These are phyloP conservation scores for Claviceps lovelessii DNA, from an alignment of 2,329 filamentous ascomycete species.

Conservation along the genomic window DNA sequence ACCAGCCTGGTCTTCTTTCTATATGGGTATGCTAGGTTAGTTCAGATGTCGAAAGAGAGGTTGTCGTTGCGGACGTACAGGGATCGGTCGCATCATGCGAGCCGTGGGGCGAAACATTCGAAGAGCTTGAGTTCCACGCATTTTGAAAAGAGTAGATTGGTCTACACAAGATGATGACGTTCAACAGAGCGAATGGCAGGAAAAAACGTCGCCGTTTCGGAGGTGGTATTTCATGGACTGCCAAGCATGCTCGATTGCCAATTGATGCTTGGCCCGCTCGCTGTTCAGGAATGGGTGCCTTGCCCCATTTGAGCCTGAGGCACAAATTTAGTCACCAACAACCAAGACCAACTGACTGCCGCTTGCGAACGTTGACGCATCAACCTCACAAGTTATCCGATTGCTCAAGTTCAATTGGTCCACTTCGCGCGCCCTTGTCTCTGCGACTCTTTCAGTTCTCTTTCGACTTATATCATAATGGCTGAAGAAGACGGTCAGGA, in stretches of 20 bases:
- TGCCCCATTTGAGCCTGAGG: constrained; percentile 26
- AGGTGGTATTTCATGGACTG: constrained; percentile 16
- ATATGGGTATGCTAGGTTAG: constrained; percentile 16
- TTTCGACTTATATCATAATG: constrained; percentile 49
- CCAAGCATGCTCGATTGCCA: constrained; percentile 23
- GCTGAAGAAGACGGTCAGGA: constrained; percentile 69
- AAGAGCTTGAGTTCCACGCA: constrained; percentile 52
- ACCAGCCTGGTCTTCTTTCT: constrained; percentile 57
- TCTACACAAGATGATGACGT: constrained; percentile 11
- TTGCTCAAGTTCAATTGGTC: constrained; percentile 12
- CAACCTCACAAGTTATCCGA: constrained; percentile 3
- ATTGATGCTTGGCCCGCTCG: constrained; percentile 17
- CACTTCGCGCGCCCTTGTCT: constrained; percentile 3
- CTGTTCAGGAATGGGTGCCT: constrained; percentile 19
- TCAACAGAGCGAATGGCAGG: constrained; percentile 16
- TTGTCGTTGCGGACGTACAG: constrained; percentile 36
- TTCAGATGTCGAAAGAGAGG: constrained; percentile 6
- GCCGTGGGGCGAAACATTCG: constrained; percentile 52
- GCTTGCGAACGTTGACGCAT: constrained; percentile 22
- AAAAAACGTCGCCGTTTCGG: constrained; percentile 14
- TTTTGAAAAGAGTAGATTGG: constrained; percentile 24
- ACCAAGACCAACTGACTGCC: constrained; percentile 28
- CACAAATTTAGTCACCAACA: constrained; percentile 19
- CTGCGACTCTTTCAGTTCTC: constrained; percentile 13
- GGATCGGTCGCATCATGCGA: constrained; percentile 56